These are phyloP conservation scores for Mychonastes homosphaera DNA, from an alignment of 139 green algal species.

Conservation along the genomic window DNA sequence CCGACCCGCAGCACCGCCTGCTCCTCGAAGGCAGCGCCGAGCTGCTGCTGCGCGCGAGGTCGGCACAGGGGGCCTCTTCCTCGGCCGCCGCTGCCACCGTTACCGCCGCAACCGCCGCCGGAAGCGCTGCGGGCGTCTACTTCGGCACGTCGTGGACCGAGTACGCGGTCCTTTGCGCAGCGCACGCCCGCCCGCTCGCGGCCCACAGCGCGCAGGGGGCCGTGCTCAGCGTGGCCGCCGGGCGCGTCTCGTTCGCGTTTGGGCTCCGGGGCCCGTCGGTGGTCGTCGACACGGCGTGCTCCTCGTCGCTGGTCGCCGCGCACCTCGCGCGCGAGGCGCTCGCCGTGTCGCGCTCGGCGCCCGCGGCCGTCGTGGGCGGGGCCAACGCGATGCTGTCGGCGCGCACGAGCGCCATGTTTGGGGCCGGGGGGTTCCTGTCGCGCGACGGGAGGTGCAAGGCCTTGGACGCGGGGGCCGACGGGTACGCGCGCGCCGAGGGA, in stretches of 20 bases:
- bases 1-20: constrained; percentile 70
- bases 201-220: constrained; percentile 55
- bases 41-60: constrained; percentile 11
- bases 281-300: constrained; percentile 75
- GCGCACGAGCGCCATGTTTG: constrained; percentile 59
- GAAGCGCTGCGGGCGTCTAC: constrained; percentile 31
- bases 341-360: not conserved
- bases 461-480: constrained; percentile 66
- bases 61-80: too few relatives aligned
- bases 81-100: not conserved
- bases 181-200: constrained; percentile 14
- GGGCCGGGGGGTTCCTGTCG: constrained; percentile 16
- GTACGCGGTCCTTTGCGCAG: constrained; percentile 39
- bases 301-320: constrained; percentile 68
- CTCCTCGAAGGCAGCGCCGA: constrained; percentile 42
- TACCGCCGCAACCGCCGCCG: not conserved
- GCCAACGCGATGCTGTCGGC: constrained; percentile 66
- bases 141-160: constrained; percentile 63
- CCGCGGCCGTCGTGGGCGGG: constrained; percentile 41
- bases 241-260: constrained; percentile 58
- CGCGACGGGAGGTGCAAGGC: constrained; percentile 75
- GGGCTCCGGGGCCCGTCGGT: constrained; percentile 49
- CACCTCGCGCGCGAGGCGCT: constrained; percentile 31
- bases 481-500: constrained; percentile 59
- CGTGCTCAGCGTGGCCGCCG: constrained; percentile 42